A percentile compares a stretch with the other conserved stretches of the same genome.
Evolutionary conservation across 768 basidiomycete genomes (phyloP).

Genomic region (Tubosaeta brunneosetosa): DNA sequence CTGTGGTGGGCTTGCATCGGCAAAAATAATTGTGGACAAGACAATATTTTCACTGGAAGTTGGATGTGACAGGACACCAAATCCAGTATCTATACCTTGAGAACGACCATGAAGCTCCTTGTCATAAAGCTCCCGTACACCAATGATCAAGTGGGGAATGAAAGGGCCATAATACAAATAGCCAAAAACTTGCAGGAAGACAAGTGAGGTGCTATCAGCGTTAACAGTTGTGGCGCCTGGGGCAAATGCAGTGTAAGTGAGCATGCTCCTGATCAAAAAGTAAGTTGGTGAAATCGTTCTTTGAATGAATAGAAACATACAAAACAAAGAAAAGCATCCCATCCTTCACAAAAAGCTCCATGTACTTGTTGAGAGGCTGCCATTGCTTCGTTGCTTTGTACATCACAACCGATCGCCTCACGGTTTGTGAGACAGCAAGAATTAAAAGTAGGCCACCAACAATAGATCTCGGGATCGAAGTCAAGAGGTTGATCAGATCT

Average conservation of each 20-base stretch:
- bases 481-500: too few species aligned
- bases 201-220: too few species aligned
- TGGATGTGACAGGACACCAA: not conserved
- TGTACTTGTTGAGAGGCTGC: slow-evolving; percentile 4
- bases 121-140: not conserved
- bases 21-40: not conserved
- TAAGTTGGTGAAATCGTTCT: too few species aligned
- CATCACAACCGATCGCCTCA: too few species aligned
- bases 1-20: not conserved
- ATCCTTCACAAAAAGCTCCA: slow-evolving; percentile 1
- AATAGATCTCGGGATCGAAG: too few species aligned
- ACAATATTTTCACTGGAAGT: not conserved
- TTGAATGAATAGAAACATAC: slow-evolving; percentile 3
- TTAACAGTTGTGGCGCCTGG: too few species aligned
- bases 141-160: slow-evolving; percentile 8
- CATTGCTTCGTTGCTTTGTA: slow-evolving; percentile 1
- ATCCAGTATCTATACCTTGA: not conserved
- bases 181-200: not conserved
- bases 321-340: slow-evolving; percentile 9
- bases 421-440: too few species aligned
- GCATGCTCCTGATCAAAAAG: not conserved
- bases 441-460: too few species aligned
- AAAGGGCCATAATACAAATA: not conserved
- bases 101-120: not conserved
- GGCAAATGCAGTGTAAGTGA: not conserved